These are phyloP conservation scores for Rhazya stricta DNA, from an alignment of 257 asterid species.

Conservation along the genomic window DNA sequence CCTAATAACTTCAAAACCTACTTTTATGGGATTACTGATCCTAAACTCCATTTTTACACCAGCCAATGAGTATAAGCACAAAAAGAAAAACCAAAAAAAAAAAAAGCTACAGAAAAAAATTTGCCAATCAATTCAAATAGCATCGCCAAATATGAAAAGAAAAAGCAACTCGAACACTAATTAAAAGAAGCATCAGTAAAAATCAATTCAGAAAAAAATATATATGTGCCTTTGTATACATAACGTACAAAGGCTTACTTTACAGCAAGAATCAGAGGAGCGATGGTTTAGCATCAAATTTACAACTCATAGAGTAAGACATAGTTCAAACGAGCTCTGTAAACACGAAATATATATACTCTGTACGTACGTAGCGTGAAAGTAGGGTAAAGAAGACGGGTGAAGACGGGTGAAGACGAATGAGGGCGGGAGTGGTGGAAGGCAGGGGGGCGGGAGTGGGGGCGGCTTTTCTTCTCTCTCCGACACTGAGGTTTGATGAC, in stretches of 20 bases:
- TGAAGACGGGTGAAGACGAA: neutral
- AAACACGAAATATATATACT: neutral
- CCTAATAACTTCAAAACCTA: neutral
- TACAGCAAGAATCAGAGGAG: neutral
- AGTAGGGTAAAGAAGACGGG: neutral
- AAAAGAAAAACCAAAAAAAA: too few species aligned
- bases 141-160: neutral
- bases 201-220: neutral
- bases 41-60: neutral
- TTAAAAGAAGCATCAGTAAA: neutral
- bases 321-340: neutral
- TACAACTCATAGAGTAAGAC: neutral
- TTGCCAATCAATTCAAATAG: neutral
- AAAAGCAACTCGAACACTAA: neutral
- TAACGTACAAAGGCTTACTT: neutral
- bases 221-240: neutral
- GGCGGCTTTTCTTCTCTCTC: conserved; percentile 17
- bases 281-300: neutral
- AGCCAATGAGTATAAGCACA: neutral
- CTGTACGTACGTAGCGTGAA: neutral
- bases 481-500: conserved; percentile 27
- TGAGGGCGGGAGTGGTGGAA: conserved; percentile 11
- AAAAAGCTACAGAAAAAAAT: too few species aligned
- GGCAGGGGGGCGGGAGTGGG: conserved; percentile 5
- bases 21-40: neutral